These are phyloP conservation scores for Amborella trichopoda DNA, from an alignment of 164 flowering plant species.

Conservation along the genomic window DNA sequence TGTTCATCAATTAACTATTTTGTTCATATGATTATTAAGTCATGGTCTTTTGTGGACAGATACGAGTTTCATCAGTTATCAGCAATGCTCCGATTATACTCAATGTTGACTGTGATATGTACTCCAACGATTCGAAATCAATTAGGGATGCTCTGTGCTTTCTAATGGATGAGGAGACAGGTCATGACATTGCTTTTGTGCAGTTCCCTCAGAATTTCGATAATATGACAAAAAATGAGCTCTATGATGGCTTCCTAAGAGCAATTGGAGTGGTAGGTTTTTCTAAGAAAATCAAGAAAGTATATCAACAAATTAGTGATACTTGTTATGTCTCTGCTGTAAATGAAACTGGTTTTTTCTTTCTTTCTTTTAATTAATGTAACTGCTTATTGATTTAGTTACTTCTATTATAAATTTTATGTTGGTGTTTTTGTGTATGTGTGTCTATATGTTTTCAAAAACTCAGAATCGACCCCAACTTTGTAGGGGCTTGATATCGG, in stretches of 20 bases:
- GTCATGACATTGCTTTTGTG: slow-evolving; percentile 46
- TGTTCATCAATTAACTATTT: background rate
- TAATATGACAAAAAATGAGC: slow-evolving; percentile 43
- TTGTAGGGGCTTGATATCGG: too few species aligned
- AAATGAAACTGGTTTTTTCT: too few species aligned
- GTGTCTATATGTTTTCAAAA: too few species aligned
- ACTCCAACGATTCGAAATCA: slow-evolving; percentile 41
- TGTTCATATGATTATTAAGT: too few species aligned
- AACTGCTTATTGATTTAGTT: too few species aligned
- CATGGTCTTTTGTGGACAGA: slow-evolving; percentile 25
- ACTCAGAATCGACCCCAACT: too few species aligned
- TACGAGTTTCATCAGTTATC: slow-evolving; percentile 61
- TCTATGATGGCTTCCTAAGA: slow-evolving; percentile 22
- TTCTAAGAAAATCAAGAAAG: too few species aligned
- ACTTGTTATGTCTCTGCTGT: too few species aligned
- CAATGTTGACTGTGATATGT: slow-evolving; percentile 81
- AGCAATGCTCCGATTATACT: slow-evolving; percentile 51
- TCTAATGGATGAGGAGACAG: slow-evolving; percentile 57
- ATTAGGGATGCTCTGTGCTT: slow-evolving; percentile 57
- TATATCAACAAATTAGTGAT: too few species aligned
- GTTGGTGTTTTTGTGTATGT: too few species aligned
- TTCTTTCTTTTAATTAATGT: too few species aligned
- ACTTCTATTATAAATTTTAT: too few species aligned
- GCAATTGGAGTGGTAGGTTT: slow-evolving; percentile 7
- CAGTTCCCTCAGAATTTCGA: slow-evolving; percentile 55